Evolutionary conservation across 805 yeast genomes (phyloP).

Genomic region (Pichia scutulata): DNA sequence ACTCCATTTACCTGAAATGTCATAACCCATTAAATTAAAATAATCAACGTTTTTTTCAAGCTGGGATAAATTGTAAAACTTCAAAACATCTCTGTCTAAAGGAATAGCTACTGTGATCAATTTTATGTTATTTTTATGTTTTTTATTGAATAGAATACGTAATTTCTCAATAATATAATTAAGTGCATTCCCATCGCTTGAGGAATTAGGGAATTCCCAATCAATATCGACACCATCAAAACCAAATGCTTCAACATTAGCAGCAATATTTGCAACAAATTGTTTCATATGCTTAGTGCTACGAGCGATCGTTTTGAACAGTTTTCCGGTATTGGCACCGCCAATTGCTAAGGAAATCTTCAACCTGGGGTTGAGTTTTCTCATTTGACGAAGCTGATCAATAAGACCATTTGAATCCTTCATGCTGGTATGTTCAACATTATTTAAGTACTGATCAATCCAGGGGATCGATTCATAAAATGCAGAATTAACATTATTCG

Average conservation of each 20-base stretch:
- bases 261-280: constrained; percentile 46
- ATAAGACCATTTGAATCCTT: constrained; percentile 17
- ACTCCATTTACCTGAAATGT: constrained; percentile 78
- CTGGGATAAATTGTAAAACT: constrained; percentile 36
- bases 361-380: constrained; percentile 28
- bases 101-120: constrained; percentile 73
- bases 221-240: constrained; percentile 92
- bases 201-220: constrained; percentile 75
- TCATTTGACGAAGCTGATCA: constrained; percentile 26
- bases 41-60: constrained; percentile 54
- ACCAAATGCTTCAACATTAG: constrained; percentile 43
- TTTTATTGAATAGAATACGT: background rate
- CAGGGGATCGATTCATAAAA: background rate
- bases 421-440: background rate
- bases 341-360: constrained; percentile 73
- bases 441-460: background rate
- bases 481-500: background rate
- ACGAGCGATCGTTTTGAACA: constrained; percentile 29
- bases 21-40: constrained; percentile 92
- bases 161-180: constrained; percentile 33
- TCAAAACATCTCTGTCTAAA: constrained; percentile 42
- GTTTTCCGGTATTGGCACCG: constrained; percentile 52
- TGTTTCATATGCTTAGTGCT: constrained; percentile 24
- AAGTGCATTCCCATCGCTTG: constrained; percentile 38
- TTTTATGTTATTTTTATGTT: constrained; percentile 24